Percentiles rank a stretch among this genome's conserved stretches.
Evolutionary conservation across 2,329 filamentous ascomycete species (phyloP).

Genomic region (Ophiocordyceps sinensis): DNA sequence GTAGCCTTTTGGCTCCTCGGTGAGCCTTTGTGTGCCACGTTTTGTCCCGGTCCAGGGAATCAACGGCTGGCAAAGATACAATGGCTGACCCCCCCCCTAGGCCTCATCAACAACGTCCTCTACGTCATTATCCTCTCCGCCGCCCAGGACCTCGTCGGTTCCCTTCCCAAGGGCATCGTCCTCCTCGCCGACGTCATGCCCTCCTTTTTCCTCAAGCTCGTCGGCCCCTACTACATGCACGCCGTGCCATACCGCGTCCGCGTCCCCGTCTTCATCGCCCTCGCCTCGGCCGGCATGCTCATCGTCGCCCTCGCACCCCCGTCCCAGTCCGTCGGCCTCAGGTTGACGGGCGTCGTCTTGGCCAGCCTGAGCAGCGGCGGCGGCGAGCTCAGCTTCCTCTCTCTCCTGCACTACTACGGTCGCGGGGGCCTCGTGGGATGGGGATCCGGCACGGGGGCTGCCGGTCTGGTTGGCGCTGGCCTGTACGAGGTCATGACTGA

Average conservation of each 20-base stretch:
- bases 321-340: conserved; percentile 49
- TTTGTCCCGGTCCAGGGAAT: background rate
- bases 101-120: conserved; percentile 82
- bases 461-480: conserved; percentile 74
- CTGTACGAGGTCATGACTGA: conserved; percentile 80
- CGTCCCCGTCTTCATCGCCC: conserved; percentile 55
- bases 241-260: conserved; percentile 65
- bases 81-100: conserved; percentile 7
- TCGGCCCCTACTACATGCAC: conserved; percentile 90
- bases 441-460: conserved; percentile 84
- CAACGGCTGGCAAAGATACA: background rate
- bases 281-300: conserved; percentile 79
- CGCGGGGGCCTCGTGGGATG: conserved; percentile 76
- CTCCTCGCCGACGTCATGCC: conserved; percentile 87
- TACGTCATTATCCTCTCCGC: conserved; percentile 95
- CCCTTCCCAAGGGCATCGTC: conserved; percentile 82
- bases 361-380: conserved; percentile 75
- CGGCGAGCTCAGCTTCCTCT: conserved; percentile 82
- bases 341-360: conserved; percentile 70
- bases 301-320: conserved; percentile 68
- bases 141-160: conserved; percentile 87
- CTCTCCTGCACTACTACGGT: conserved; percentile 87
- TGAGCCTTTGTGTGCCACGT: conserved; percentile 20
- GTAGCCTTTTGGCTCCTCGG: conserved; percentile 90
- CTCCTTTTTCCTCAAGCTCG: conserved; percentile 74